Conservation (phyloP, 495 filamentous ascomycete species). For the Polyplosphaeria fusca region DNA sequence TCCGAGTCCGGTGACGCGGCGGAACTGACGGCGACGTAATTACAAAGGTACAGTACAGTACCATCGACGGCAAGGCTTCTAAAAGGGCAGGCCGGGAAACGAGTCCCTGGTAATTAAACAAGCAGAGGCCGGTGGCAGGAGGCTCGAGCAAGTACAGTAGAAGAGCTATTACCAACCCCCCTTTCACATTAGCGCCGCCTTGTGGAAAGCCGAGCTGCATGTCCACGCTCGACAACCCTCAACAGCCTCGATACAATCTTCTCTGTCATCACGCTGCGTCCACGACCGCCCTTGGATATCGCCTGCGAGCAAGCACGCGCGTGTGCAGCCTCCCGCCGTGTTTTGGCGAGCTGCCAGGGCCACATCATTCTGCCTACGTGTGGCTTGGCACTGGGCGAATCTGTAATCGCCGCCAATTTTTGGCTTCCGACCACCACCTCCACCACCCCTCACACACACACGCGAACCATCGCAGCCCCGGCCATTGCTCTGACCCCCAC, state of each 20-base stretch:
- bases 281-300: not conserved
- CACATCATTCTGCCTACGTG: slow-evolving; percentile 34
- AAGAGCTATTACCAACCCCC: slow-evolving; percentile 32
- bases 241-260: slow-evolving; percentile 2
- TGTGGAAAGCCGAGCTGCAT: slow-evolving; percentile 26
- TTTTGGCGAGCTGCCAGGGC: slow-evolving; percentile 3
- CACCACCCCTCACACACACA: too few relatives aligned
- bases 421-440: slow-evolving; percentile 1
- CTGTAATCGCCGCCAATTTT: slow-evolving; percentile 31
- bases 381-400: slow-evolving; percentile 29
- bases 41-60: too few relatives aligned
- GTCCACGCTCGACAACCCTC: slow-evolving; percentile 25
- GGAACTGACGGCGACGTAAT: not conserved
- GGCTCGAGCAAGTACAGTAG: slow-evolving; percentile 2
- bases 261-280: slow-evolving; percentile 18
- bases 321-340: not conserved
- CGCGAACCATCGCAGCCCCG: too few relatives aligned
- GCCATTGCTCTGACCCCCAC: too few relatives aligned
- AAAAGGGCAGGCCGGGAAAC: too few relatives aligned
- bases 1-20: not conserved
- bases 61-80: too few relatives aligned
- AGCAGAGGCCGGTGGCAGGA: not conserved
- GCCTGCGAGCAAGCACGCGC: not conserved
- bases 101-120: too few relatives aligned
- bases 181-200: slow-evolving; percentile 31